Evolutionary conservation across 768 basidiomycete species (phyloP).

Genomic region (Clathrus columnatus): DNA sequence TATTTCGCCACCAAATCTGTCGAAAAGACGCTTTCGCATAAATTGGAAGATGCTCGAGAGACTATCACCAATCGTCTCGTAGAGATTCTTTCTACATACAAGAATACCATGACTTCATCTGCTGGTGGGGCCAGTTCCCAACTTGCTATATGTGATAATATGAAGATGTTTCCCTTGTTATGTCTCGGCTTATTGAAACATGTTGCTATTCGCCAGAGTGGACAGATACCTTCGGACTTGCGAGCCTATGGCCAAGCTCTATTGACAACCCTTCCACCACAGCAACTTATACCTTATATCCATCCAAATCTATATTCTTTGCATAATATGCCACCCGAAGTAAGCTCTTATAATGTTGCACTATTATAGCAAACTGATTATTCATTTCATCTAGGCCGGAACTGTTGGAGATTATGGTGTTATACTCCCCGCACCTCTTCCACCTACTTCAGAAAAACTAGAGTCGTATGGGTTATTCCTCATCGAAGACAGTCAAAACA

Average conservation of each 20-base stretch:
- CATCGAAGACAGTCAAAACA: conserved; percentile 95
- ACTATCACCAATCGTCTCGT: conserved; percentile 72
- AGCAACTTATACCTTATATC: conserved; percentile 86
- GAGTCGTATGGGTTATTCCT: conserved; percentile 94
- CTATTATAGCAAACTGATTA: background rate
- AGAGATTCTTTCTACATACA: conserved; percentile 84
- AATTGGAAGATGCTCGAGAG: conserved; percentile 84
- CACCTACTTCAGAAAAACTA: conserved; percentile 89
- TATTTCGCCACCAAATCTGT: conserved; percentile 88
- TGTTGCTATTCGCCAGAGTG: conserved; percentile 91
- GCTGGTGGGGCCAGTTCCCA: conserved; percentile 92
- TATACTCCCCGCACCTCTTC: conserved; percentile 78
- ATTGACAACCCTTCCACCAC: conserved; percentile 83
- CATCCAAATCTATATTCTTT: conserved; percentile 93
- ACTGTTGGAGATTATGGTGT: conserved; percentile 86
- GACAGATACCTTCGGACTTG: conserved; percentile 94
- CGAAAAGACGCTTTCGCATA: conserved; percentile 75
- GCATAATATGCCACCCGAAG: conserved; percentile 93
- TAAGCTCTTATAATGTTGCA: conserved; percentile 26
- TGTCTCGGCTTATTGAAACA: conserved; percentile 90
- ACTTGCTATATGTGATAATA: conserved; percentile 83
- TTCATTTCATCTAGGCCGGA: conserved; percentile 51
- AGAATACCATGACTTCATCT: conserved; percentile 91
- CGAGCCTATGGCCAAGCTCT: conserved; percentile 91
- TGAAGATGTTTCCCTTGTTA: conserved; percentile 90